Conservation (phyloP, 208 protist genomes). For the Acanthamoeba culbertsoni region DNA sequence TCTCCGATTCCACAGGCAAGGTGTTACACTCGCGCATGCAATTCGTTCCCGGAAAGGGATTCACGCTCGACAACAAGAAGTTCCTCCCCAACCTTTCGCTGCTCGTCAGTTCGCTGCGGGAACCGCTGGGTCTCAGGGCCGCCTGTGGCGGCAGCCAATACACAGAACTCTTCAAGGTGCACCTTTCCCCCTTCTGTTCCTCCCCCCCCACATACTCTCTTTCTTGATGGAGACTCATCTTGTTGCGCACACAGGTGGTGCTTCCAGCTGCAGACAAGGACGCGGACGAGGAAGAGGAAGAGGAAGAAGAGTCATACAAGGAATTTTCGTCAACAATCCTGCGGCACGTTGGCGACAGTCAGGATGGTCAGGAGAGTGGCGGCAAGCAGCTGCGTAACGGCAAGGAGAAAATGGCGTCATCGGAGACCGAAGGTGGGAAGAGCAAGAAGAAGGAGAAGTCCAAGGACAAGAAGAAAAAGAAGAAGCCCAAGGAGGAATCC, state of each 20-base stretch:
- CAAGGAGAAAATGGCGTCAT: neutral
- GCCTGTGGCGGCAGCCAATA: constrained; percentile 51
- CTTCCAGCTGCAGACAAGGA: neutral
- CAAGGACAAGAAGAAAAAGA: neutral
- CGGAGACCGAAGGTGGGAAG: neutral
- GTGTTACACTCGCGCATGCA: constrained; percentile 18
- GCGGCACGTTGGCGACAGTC: neutral
- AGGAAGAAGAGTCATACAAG: constrained; percentile 26
- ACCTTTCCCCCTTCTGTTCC: neutral
- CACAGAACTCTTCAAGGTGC: constrained; percentile 41
- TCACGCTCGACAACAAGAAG: constrained; percentile 56
- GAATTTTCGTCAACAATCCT: constrained; percentile 6
- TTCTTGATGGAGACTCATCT: neutral
- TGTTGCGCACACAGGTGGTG: neutral
- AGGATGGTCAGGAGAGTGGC: neutral
- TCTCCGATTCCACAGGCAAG: constrained; percentile 9
- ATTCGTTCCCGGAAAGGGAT: constrained; percentile 47
- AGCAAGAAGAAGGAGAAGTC: constrained; percentile 26
- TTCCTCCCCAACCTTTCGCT: constrained; percentile 2
- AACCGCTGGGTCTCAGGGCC: constrained; percentile 50
- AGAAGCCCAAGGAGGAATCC: neutral
- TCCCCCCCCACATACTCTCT: neutral
- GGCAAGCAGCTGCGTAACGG: neutral
- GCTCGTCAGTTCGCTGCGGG: neutral
- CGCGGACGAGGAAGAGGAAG: constrained; percentile 11